Evolutionary conservation across 1,284 basidiomycete genomes (phyloP), one percentile per base, ranked within the genome.

Genomic region (Clitocybe nebularis): DNA sequence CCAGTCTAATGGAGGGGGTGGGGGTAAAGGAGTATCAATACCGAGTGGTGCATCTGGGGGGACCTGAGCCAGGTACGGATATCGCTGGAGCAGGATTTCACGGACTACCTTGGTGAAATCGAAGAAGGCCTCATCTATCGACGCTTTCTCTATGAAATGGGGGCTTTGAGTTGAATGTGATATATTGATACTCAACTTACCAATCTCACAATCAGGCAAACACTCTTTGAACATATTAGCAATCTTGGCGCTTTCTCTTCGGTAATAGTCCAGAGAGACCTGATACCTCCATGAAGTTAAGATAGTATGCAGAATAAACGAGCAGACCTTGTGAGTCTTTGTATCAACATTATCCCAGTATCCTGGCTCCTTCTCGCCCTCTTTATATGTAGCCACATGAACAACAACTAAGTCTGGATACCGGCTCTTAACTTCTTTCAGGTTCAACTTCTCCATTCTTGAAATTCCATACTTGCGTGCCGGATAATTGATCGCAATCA

Each of bases 401-500:
- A 96, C 86, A 4, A 91, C 81, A 29, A 81, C 70, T 3, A 99
- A 68, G 36, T 90, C 68, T 0, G 94, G 93, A 61, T 94, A 99
- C 49, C 82, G 78, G 61, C 88, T 84, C 63, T 83, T 79, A 4
- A 93, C 89, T 38, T 93, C 88, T 48, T 80, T 76, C 45, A 87
- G 61, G 47, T 80, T 75, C 44, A 86, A 63, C 64, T 80, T 86
- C 61, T 80, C 79, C 79, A 89, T 81, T 17, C 93, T 71, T 14
- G 89, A 90, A 56, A 99, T 94, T 3, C 73, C 94, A 55, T 77
- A 95, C 56, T 83, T 84, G 44, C 95, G 76, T 0, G 96, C 95
- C 2, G 93, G 87, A 60, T 99, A 99, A 64, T 94, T 96, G 49
- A 99, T 89, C 0, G 96, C 96, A 47, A 99, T 99, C 42, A 89